Evolutionary conservation across 2,329 filamentous ascomycete genomes (phyloP), one percentile per base, ranked within the genome.

Genomic region (Calonectria honghensis): DNA sequence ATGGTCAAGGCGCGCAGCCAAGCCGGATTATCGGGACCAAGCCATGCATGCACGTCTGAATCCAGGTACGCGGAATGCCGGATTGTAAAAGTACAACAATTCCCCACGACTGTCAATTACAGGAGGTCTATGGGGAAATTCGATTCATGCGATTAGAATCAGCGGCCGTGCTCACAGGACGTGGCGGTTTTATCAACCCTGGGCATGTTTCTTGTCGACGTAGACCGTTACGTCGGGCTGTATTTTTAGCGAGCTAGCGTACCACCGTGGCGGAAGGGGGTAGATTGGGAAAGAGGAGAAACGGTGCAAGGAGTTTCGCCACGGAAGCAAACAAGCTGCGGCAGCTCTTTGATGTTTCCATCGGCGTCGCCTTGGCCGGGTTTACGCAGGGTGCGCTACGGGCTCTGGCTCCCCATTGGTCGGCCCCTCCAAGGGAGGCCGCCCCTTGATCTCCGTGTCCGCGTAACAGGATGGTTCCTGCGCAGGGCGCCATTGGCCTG

Each of bases 361-460:
- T 48, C 41, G 41, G 41, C 41, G 41, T 48, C 7, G 41, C 41
- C 41, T 48, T n/a, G 45, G 20, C 18, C 3, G 29, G 27, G 57
- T 24, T 63, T 63, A 63, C 57, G 57, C 41, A 63, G 16, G 18
- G 57, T 31, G 13, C 10, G 57, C 31, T 41, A 31, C 57, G 32
- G 32, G 13, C 10, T 11, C 4, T 16, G 39, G 37, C 35, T 1
- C 14, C 13, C 16, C 1, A 37, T 61, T 63, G 57, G 57, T n/a
- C 35, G 24, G 57, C 20, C 35, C 39, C 5, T 3, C 16, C 57
- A 24, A 29, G 39, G 57, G 57, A 35, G 24, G n/a, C n/a, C 14
- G 37, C 57, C 57, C 57, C 57, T 63, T 63, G 57, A 63, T 63
- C 35, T 63, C n/a, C n/a, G 10, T 41, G 57, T 63, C 57, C 57